phyloP scores from a whole-genome alignment of 345 rosid species.

The Lumnitzera littorea region DNA sequence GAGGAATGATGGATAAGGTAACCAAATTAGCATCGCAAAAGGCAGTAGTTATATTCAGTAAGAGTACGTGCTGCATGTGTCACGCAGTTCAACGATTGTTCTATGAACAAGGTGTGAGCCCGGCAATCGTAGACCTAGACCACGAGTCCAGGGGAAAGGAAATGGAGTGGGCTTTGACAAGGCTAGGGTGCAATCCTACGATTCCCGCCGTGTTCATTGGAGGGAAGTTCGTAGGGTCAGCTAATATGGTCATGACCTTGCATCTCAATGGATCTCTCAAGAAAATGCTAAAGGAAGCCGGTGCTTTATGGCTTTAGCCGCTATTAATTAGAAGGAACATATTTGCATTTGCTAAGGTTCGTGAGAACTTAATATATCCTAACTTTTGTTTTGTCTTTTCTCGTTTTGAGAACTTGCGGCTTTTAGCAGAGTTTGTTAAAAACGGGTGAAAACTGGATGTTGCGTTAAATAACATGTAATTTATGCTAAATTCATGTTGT shows the following conservation, averaged over 20 bases:
- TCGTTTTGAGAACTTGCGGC: not conserved
- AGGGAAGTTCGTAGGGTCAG: slow-evolving; percentile 77
- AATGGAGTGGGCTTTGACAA: slow-evolving; percentile 66
- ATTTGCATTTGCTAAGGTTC: not conserved
- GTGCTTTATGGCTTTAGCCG: slow-evolving; percentile 74
- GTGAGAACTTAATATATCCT: not conserved
- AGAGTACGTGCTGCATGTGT: slow-evolving; percentile 88
- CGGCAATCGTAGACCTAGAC: slow-evolving; percentile 72
- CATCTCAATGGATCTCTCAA: slow-evolving; percentile 83
- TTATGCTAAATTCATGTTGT: no score
- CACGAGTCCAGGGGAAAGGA: slow-evolving; percentile 60
- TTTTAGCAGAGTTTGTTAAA: no score
- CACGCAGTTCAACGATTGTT: slow-evolving; percentile 85
- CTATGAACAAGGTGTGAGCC: slow-evolving; percentile 86
- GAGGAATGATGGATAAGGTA: slow-evolving; percentile 52
- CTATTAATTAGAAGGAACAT: not conserved
- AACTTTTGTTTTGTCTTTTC: not conserved
- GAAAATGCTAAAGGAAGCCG: slow-evolving; percentile 75
- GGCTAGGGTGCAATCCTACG: slow-evolving; percentile 72
- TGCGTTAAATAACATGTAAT: no score
- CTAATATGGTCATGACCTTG: slow-evolving; percentile 80
- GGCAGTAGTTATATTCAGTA: slow-evolving; percentile 98
- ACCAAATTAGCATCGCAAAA: slow-evolving; percentile 68
- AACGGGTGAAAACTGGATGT: no score
- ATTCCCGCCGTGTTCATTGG: slow-evolving; percentile 88